Evolutionary conservation across 805 yeast species (phyloP), one percentile per base, ranked within the genome.

Genomic region (Saccharomyces jurei): DNA sequence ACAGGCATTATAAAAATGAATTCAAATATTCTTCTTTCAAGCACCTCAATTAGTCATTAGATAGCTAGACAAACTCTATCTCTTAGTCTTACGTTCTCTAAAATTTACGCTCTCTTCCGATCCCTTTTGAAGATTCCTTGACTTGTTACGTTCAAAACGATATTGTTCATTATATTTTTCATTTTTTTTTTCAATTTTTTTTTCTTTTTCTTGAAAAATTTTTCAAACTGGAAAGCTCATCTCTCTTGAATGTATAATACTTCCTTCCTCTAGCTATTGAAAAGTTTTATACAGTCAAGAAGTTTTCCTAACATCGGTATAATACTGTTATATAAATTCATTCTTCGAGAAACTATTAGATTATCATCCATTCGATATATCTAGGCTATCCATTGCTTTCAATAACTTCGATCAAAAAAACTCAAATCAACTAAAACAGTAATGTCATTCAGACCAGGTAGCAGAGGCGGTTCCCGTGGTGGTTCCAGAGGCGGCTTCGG

Each of bases 361-460:
- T 36, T 36, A 36, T 36, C 25, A 36, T 36, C 25, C 25, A 36
- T 13, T 17, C 25, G 44, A 36, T 36, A 36, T 6, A 36, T 36
- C 44, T 36, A 36, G 17, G 30, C 25, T 46, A 22, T 17, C 49
- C 22, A 46, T 27, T 46, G 14, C 27, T 46, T 26, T 25, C 22
- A 46, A 25, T 14, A 46, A 21, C 31, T 48, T 29, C 27, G 22
- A 25, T 41, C 30, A 32, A 41, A 14, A 26, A 41, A 46, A 44
- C 41, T 44, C 41, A 21, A 36, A 31, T 51, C 22, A 49, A 31
- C 25, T 50, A 46, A 51, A 56, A 31, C 50, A 53, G 68, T 55
- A 77, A 88, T 89, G 96, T 89, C 92, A 71, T 85, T 84, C 71
- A 82, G 84, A 76, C 82, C 87, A 69, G 83, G 82, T 63, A 73